Percentiles rank a stretch among this genome's conserved stretches.
Evolutionary conservation across 108 stramenopile genomes (phyloP).

Genomic region (Skeletonema grethae): DNA sequence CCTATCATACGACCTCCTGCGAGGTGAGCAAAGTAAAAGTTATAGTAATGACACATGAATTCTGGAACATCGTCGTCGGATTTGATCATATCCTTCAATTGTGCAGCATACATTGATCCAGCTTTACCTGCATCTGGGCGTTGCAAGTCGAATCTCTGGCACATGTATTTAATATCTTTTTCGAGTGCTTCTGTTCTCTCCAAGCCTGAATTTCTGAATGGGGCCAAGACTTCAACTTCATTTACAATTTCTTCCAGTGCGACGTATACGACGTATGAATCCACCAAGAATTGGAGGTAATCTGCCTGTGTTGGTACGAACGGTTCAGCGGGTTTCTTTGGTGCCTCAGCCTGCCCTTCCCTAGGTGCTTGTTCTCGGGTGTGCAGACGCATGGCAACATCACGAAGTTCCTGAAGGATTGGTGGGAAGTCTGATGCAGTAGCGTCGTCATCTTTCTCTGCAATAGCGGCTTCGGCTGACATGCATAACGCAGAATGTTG

Average conservation of each 20-base stretch:
- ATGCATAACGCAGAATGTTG: slow-evolving; percentile 3
- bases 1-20: slow-evolving; percentile 95
- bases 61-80: slow-evolving; percentile 66
- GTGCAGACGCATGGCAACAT: slow-evolving; percentile 92
- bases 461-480: slow-evolving; percentile 14
- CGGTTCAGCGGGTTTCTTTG: slow-evolving; percentile 45
- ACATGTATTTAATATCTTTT: slow-evolving; percentile 87
- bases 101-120: slow-evolving; percentile 63
- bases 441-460: neutral
- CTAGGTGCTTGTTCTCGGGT: slow-evolving; percentile 88
- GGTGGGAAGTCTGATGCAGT: slow-evolving; percentile 9
- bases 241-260: slow-evolving; percentile 83
- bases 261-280: slow-evolving; percentile 79
- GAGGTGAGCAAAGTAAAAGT: slow-evolving; percentile 94
- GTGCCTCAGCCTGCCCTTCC: slow-evolving; percentile 75
- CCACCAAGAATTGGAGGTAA: slow-evolving; percentile 82
- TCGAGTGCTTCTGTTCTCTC: slow-evolving; percentile 77
- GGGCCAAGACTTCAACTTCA: slow-evolving; percentile 47
- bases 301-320: slow-evolving; percentile 70
- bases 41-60: slow-evolving; percentile 95
- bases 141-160: slow-evolving; percentile 56
- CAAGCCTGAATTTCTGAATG: slow-evolving; percentile 85
- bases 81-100: slow-evolving; percentile 54
- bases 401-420: slow-evolving; percentile 73
- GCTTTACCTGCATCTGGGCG: slow-evolving; percentile 55